Evolutionary conservation across 129 eudicot species (phyloP), one percentile per base, ranked within the genome.

Genomic region (Deinandra increscens): DNA sequence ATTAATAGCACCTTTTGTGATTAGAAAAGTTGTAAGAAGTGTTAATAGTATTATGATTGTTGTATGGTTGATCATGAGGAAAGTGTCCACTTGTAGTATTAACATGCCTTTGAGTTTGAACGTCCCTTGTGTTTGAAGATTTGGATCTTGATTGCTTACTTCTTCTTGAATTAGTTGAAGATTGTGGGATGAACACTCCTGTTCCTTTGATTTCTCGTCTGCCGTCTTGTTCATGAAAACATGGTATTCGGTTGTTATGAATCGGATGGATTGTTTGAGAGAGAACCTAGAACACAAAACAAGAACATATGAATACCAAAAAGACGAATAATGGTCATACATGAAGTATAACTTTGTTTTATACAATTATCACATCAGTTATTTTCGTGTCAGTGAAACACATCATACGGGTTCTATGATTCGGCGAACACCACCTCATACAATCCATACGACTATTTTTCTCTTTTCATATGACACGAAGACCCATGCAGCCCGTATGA

Each of bases 191-290:
- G 59, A 92, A 92, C 3, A 92, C 98, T 23, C 98, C 98, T 0
- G 98, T 92, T 26, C 98, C 98, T 83, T 92, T 92, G 83, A 69
- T 82, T 55, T 91, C 96, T 64, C 95, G 82, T 60, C 74, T 80
- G 62, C 82, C 76, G 13, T 51, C 71, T 42, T 82, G 85, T 43
- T 87, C 90, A 37, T 83, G 69, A 10, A 48, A 66, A 45, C 71
- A 49, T 43, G 72, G 81, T 59, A 78, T 73, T 81, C 59, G 80
- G 65, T 11, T 72, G 65, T 11, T 72, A 58, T 77, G 84, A 39
- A 63, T 55, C 43, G 78, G 81, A 46, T 80, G 75, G 60, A 80
- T 69, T 75, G 79, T 78, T 79, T 75, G 76, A 72, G 84, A 77
- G 20, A 82, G 64, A n/a, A 54, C 89, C 95, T 84, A 60, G 31